Base-by-base conservation (phyloP, 106 monocot species). In the Allium sativum region DNA sequence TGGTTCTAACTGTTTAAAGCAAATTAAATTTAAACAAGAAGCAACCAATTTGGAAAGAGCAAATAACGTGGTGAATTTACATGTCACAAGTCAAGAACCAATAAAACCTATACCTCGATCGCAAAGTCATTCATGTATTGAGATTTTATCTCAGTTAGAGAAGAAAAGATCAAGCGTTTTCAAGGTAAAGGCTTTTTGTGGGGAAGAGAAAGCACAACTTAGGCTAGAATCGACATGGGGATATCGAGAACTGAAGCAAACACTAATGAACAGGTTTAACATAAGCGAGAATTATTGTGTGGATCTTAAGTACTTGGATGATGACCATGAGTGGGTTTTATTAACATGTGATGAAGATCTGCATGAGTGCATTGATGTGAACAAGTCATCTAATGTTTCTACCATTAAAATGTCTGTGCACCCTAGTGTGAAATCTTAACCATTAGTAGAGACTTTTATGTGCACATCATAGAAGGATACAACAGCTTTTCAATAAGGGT, bases 261-360 rank as follows among this genome's bases (percentile, higher is more conserved):
- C 82, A 62, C 77, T 85, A 46, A 45, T 48, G 15, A 79, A 66
- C 45, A 50, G 85, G 44, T 79, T 85, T 41, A 53, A 73, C 42
- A 73, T 85, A 21, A 44, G 15, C 11, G 48, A 65, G 50, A 31
- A 44, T 5, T 70, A 44, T 64, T 77, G 44, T 20, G 46, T 82
- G 45, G 41, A 67, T 72, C 70, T 90, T 21, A 85, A 79, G 67
- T 90, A 90, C 53, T 70, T 90, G 72, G 90, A 90, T 77, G 90
- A 90, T 65, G 85, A 85, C 11, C 75, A 70, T 15, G 90, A 90
- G 42, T 90, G 90, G 90, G 72, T 90, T 18, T 61, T 90, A 11
- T 56, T 90, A 40, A 85, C 85, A 72, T 85, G 90, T 64, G 82
- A 85, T 61, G 82, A 47, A 18, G 90, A 90, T 73, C 59, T 90